Conservation (phyloP, 768 basidiomycete species). For the Filobasidium floriforme region DNA sequence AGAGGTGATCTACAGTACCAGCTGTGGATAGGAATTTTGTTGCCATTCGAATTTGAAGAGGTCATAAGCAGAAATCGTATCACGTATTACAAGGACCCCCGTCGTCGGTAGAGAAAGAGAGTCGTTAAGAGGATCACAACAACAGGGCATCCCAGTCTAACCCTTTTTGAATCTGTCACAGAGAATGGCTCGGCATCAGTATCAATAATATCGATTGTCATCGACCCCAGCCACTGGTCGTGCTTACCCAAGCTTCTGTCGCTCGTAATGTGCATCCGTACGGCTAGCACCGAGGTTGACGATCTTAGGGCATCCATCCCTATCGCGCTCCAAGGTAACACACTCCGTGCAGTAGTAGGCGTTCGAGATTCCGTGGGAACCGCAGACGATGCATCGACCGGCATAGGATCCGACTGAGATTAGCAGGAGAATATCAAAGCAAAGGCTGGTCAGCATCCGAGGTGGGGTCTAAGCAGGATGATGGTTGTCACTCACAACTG, state of each 20-base stretch:
- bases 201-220: not conserved
- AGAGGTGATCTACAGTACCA: no score
- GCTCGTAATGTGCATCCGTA: conserved; percentile 16
- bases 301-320: conserved; percentile 92
- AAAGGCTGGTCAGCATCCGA: not conserved
- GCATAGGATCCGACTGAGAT: conserved; percentile 58
- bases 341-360: conserved; percentile 99
- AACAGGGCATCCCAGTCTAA: not conserved
- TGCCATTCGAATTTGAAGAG: not conserved
- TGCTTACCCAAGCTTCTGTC: conserved; percentile 16
- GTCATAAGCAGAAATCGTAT: no score
- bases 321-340: conserved; percentile 78
- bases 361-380: conserved; percentile 93
- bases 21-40: not conserved
- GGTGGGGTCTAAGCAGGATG: not conserved
- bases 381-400: conserved; percentile 95
- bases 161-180: conserved; percentile 3
- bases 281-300: conserved; percentile 33
- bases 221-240: not conserved
- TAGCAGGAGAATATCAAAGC: not conserved
- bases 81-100: not conserved
- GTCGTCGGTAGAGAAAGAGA: not conserved
- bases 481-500: conserved; percentile 67
- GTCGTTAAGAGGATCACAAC: not conserved
- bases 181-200: not conserved